Conservation (phyloP, 202 grass and related monocot species). For the Brachypodium distachyon region DNA sequence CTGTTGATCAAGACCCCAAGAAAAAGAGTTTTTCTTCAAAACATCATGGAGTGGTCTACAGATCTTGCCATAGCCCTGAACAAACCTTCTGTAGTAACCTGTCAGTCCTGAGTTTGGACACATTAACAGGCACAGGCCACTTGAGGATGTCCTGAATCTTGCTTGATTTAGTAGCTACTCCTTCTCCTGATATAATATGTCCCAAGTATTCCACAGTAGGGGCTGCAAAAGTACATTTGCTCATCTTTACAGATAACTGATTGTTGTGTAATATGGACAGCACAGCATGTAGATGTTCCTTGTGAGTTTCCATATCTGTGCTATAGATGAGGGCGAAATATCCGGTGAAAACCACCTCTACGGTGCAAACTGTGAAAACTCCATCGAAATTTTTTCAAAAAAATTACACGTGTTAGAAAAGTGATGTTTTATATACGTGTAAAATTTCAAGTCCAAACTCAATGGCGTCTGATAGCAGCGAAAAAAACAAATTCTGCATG, state of each 20-base stretch:
- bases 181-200: no score
- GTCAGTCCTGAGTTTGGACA: background rate
- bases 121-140: background rate
- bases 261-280: background rate
- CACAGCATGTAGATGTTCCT: background rate
- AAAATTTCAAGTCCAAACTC: no score
- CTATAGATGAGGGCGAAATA: background rate
- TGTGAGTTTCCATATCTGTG: background rate
- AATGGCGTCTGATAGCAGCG: no score
- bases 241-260: background rate
- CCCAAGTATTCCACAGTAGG: no score
- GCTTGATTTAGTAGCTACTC: background rate
- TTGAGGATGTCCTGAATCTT: background rate
- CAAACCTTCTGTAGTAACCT: background rate
- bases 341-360: no score
- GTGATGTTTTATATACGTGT: no score
- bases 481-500: no score
- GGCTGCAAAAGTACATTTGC: background rate
- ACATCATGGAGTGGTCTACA: background rate
- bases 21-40: no score
- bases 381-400: no score
- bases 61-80: background rate
- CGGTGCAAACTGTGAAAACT: no score
- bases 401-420: no score
- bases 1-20: no score